Conservation (phyloP, 768 basidiomycete species). For the Lyophyllum semitale region DNA sequence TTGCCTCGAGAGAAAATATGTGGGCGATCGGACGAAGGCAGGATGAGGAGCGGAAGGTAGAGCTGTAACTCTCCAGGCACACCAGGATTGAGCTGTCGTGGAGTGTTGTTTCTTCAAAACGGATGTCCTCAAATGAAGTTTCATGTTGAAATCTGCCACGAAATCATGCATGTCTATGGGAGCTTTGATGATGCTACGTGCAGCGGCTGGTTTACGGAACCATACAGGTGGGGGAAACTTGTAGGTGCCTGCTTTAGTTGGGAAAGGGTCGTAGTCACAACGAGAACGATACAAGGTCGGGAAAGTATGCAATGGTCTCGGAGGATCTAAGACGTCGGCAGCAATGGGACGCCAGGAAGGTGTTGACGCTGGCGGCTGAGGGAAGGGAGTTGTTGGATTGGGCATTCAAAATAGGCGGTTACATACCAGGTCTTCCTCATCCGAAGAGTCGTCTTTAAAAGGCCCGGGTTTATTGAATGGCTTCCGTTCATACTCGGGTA, state of each 20-base stretch:
- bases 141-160: slow-evolving; percentile 5
- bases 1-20: not conserved
- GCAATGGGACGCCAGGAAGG: not conserved
- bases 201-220: slow-evolving; percentile 25
- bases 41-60: slow-evolving; percentile 27
- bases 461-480: slow-evolving; percentile 11
- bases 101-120: not conserved
- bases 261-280: slow-evolving; percentile 17
- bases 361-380: not conserved
- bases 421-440: slow-evolving; percentile 6
- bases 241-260: slow-evolving; percentile 1
- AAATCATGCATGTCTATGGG: slow-evolving; percentile 6
- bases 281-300: slow-evolving; percentile 18
- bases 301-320: slow-evolving; percentile 24
- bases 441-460: not conserved
- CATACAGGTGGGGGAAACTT: slow-evolving; percentile 32
- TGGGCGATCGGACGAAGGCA: slow-evolving; percentile 19
- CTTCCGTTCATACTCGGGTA: slow-evolving; percentile 17
- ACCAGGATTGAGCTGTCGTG: slow-evolving; percentile 13
- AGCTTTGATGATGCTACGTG: not conserved
- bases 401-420: not conserved
- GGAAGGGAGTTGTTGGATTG: not conserved
- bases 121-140: slow-evolving; percentile 9
- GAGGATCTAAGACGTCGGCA: not conserved
- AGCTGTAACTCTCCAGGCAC: slow-evolving; percentile 20